A percentile compares a stretch with the other conserved stretches of the same genome.
Conservation (phyloP, 495 filamentous ascomycete genomes). For the Alectoria sarmentosa region DNA sequence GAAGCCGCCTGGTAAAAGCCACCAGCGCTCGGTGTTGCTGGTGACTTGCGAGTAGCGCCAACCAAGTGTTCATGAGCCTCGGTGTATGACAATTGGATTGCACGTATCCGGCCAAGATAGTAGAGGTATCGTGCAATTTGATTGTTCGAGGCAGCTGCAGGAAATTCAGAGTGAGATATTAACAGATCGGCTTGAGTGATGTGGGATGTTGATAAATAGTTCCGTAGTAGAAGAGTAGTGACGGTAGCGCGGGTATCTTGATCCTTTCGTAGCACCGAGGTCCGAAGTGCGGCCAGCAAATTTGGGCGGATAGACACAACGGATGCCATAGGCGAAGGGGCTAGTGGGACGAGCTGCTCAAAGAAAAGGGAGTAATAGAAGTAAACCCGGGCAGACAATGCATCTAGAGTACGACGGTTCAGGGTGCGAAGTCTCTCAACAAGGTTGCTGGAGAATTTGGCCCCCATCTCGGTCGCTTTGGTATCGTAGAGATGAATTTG, state of each 20-base stretch:
- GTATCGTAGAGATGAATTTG: conserved; percentile 87
- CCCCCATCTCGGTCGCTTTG: conserved; percentile 68
- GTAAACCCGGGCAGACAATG: conserved; percentile 89
- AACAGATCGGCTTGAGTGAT: conserved; percentile 95
- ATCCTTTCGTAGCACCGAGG: conserved; percentile 91
- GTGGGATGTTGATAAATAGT: conserved; percentile 92
- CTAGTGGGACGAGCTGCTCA: conserved; percentile 77
- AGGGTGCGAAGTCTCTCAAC: conserved; percentile 77
- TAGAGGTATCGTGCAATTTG: conserved; percentile 95
- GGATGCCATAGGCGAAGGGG: conserved; percentile 77
- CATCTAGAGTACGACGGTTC: conserved; percentile 91
- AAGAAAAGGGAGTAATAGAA: conserved; percentile 95
- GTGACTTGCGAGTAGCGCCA: conserved; percentile 88
- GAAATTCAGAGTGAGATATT: conserved; percentile 91
- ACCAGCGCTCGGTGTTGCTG: conserved; percentile 76
- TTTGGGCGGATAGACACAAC: conserved; percentile 79
- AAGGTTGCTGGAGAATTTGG: conserved; percentile 72
- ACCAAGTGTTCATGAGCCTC: conserved; percentile 93
- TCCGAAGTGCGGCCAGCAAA: conserved; percentile 81
- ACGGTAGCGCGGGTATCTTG: conserved; percentile 92
- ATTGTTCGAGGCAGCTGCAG: conserved; percentile 87
- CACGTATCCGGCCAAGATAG: conserved; percentile 91
- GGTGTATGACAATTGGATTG: conserved; percentile 92
- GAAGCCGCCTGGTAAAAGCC: conserved; percentile 94
- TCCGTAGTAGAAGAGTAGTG: conserved; percentile 88